phyloP scores from a whole-genome alignment of 345 rosid genomes.

The Melastoma malabathricum region DNA sequence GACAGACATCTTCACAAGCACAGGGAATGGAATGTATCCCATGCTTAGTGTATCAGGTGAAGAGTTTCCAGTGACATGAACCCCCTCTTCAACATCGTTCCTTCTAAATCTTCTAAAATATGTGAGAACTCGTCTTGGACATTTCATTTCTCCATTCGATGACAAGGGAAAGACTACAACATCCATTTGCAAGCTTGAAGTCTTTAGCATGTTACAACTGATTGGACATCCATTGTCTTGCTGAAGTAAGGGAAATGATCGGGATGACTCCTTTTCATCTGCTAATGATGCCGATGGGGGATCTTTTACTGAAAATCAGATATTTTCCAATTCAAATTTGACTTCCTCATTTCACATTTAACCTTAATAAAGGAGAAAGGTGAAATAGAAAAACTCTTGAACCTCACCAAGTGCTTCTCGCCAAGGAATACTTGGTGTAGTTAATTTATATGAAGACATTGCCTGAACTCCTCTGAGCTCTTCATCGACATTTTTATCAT shows the following conservation, averaged over 20 bases:
- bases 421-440: background rate
- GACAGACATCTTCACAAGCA: too few relatives aligned
- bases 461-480: constrained; percentile 5
- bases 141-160: constrained; percentile 10
- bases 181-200: constrained; percentile 10
- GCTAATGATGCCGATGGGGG: too few relatives aligned
- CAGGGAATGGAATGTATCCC: too few relatives aligned
- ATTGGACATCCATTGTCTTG: too few relatives aligned
- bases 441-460: constrained; percentile 7
- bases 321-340: too few relatives aligned
- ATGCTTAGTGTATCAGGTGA: constrained; percentile 2
- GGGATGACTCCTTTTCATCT: too few relatives aligned
- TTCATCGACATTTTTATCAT: constrained; percentile 8
- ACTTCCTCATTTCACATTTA: too few relatives aligned
- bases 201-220: background rate
- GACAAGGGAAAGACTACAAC: constrained; percentile 2
- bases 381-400: constrained; percentile 1
- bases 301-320: too few relatives aligned
- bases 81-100: constrained; percentile 8
- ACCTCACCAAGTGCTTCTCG: constrained; percentile 7
- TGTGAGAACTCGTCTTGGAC: constrained; percentile 17
- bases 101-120: constrained; percentile 25
- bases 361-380: too few relatives aligned
- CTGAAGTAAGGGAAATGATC: too few relatives aligned
- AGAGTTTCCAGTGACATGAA: constrained; percentile 6